Evolutionary conservation across 306 rosid genomes (phyloP).

Genomic region (Vigna nakashimae): DNA sequence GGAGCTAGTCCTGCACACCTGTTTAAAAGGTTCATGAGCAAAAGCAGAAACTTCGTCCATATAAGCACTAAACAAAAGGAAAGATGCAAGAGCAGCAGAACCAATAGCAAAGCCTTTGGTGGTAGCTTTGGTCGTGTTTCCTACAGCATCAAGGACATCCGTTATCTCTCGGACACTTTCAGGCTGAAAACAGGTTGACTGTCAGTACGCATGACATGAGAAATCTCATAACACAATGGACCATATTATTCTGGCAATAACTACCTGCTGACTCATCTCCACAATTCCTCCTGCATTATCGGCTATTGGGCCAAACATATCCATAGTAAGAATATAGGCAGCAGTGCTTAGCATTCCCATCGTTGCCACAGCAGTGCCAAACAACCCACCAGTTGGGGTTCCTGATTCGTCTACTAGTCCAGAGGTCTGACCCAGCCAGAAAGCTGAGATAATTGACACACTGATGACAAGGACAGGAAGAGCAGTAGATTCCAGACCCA

Average conservation of each 20-base stretch:
- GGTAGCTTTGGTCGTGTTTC: conserved; percentile 98
- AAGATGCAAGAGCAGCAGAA: conserved; percentile 98
- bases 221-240: conserved; percentile 35
- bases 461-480: conserved; percentile 98
- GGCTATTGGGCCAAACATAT: conserved; percentile 99
- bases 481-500: conserved; percentile 98
- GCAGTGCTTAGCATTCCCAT: conserved; percentile 99
- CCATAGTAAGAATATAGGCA: conserved; percentile 99
- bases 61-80: conserved; percentile 98
- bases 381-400: conserved; percentile 91
- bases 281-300: conserved; percentile 99
- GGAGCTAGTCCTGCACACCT: conserved; percentile 57
- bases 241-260: conserved; percentile 35
- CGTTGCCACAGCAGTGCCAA: conserved; percentile 99
- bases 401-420: conserved; percentile 91
- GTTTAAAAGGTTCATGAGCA: conserved; percentile 81
- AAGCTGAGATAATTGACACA: conserved; percentile 85
- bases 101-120: conserved; percentile 99
- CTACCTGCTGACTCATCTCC: conserved; percentile 99
- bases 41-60: conserved; percentile 95
- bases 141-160: conserved; percentile 95
- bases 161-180: conserved; percentile 99
- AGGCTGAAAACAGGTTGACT: conserved; percentile 63
- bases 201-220: conserved; percentile 19
- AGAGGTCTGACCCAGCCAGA: conserved; percentile 87